Evolutionary conservation across 2,329 filamentous ascomycete genomes (phyloP), one percentile per base, ranked within the genome.

Genomic region (Diatrype stigma): DNA sequence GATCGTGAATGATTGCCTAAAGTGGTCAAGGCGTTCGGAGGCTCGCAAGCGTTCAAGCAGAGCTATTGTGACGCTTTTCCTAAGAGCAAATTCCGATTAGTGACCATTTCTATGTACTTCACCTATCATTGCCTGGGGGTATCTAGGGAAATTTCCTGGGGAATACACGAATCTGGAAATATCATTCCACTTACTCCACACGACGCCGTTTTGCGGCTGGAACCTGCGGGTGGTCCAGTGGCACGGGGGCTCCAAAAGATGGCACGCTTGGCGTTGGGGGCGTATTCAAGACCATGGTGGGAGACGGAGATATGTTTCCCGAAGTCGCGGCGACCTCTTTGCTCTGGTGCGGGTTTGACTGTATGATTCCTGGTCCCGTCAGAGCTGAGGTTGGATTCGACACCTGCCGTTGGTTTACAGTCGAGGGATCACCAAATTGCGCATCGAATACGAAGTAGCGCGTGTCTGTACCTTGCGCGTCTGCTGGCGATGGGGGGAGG

Each of bases 141-240:
- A n/a, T n/a, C n/a, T n/a, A n/a, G n/a, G n/a, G n/a, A n/a, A n/a
- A n/a, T n/a, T n/a, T n/a, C n/a, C n/a, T n/a, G n/a, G n/a, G n/a
- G n/a, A n/a, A n/a, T n/a, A n/a, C n/a, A n/a, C n/a, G n/a, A n/a
- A n/a, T n/a, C n/a, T n/a, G n/a, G n/a, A n/a, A n/a, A n/a, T n/a
- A n/a, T n/a, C 16, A 37, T 26, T 19, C 28, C 45, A 63, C 64
- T 34, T 61, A 65, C 62, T 51, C 56, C 22, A 55, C 44, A 45
- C 63, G 59, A 23, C 55, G 60, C 48, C 61, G 63, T 54, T 67
- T 66, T 2, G 62, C 52, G n/a, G 57, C 56, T 4, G 48, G 49
- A 12, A 55, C 47, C 30, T 38, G 47, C 17, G 35, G 50, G 14
- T 49, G 50, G 35, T 56, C 52, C 45, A 38, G 51, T 14, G 46